Percentiles rank a stretch among this genome's conserved stretches.
Evolutionary conservation across 371 early-diverging fungal genomes (phyloP).

Genomic region (Batkoa obscura): DNA sequence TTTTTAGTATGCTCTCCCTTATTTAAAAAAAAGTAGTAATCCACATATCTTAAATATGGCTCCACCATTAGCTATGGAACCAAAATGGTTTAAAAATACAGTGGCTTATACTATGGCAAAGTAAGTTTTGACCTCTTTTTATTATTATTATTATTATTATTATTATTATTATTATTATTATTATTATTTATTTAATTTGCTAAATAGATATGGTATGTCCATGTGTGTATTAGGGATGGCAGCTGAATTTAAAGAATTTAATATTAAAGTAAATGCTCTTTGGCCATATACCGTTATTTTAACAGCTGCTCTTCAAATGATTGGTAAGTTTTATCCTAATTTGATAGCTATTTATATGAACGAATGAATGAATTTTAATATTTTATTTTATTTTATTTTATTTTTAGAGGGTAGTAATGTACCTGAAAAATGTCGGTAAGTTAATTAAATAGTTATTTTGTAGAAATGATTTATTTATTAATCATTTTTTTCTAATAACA

Average conservation of each 20-base stretch:
- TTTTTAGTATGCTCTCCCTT: constrained; percentile 26
- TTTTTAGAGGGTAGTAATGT: constrained; percentile 8
- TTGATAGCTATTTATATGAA: too few species aligned
- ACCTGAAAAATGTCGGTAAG: neutral
- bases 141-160: neutral
- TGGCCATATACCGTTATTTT: constrained; percentile 61
- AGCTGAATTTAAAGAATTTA: constrained; percentile 36
- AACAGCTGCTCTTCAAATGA: constrained; percentile 45
- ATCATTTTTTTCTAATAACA: neutral
- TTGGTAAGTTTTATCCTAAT: constrained; percentile 14
- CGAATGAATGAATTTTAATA: too few species aligned
- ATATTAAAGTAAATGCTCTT: constrained; percentile 55
- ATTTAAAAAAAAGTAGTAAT: constrained; percentile 25
- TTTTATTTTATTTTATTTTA: neutral
- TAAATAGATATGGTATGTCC: constrained; percentile 33
- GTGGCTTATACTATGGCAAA: constrained; percentile 61
- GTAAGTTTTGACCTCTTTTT: constrained; percentile 13
- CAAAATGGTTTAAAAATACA: constrained; percentile 40
- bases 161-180: constrained; percentile 3
- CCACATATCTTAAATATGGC: constrained; percentile 53
- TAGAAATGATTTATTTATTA: too few species aligned
- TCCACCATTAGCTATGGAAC: constrained; percentile 47
- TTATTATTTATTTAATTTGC: neutral
- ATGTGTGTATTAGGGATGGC: constrained; percentile 49
- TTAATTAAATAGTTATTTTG: too few species aligned